A percentile compares a stretch with the other conserved stretches of the same genome.
Evolutionary conservation across 1,139 yeast species (phyloP).

Genomic region (Williopsis jadinii): DNA sequence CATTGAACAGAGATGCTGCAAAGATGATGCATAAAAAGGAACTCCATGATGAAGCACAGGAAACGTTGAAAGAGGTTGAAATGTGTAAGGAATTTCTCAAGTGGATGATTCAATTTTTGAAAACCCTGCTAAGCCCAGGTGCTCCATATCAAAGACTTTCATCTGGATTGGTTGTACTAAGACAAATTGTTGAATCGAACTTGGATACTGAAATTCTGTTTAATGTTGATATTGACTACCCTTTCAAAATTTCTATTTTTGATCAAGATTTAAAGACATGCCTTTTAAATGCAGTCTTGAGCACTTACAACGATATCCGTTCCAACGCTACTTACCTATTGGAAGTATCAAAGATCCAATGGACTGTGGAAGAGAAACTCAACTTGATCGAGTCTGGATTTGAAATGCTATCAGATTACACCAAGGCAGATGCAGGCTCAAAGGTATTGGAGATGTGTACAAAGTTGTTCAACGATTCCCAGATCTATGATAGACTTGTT

Average conservation of each 20-base stretch:
- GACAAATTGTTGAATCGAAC: conserved; percentile 46
- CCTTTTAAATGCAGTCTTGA: conserved; percentile 54
- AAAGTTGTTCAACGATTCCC: conserved; percentile 21
- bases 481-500: conserved; percentile 27
- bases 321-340: conserved; percentile 40
- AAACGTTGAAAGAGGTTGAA: conserved; percentile 24
- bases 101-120: conserved; percentile 36
- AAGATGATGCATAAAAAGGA: conserved; percentile 31
- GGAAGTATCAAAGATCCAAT: conserved; percentile 35
- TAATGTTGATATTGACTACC: conserved; percentile 35
- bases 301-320: conserved; percentile 74
- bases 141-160: conserved; percentile 59
- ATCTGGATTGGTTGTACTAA: conserved; percentile 44
- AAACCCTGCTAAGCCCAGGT: conserved; percentile 49
- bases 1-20: conserved; percentile 40
- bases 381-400: conserved; percentile 33
- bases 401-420: conserved; percentile 50
- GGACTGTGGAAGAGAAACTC: conserved; percentile 21
- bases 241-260: conserved; percentile 41
- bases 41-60: conserved; percentile 29
- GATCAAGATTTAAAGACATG: conserved; percentile 34
- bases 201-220: conserved; percentile 33
- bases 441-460: conserved; percentile 47
- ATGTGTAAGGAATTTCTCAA: conserved; percentile 34
- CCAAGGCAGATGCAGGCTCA: conserved; percentile 81